Conservation (phyloP, 805 yeast species). For the Candida xiaguanensis region DNA sequence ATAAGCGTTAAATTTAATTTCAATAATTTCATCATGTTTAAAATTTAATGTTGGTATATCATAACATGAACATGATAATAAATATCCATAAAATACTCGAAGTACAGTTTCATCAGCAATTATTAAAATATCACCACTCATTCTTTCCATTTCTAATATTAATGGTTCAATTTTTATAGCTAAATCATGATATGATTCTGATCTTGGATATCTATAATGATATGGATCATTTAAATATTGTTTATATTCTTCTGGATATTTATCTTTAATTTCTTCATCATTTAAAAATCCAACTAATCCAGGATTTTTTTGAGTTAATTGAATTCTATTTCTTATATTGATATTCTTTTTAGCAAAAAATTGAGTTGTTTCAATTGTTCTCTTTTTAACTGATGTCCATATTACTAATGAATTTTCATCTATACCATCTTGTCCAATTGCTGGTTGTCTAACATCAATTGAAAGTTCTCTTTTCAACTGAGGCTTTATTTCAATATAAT, state of each 20-base stretch:
- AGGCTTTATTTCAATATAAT: conserved; percentile 15
- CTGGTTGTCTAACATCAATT: conserved; percentile 38
- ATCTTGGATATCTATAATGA: conserved; percentile 86
- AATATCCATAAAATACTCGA: conserved; percentile 86
- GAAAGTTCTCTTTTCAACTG: conserved; percentile 15
- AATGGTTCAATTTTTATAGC: conserved; percentile 94
- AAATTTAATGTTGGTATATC: conserved; percentile 82
- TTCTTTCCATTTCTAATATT: conserved; percentile 88
- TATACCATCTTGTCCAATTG: conserved; percentile 53
- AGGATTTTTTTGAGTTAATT: conserved; percentile 83
- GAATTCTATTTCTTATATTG: conserved; percentile 70
- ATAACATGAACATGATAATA: conserved; percentile 84
- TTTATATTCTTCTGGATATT: conserved; percentile 67
- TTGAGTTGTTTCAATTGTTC: conserved; percentile 78
- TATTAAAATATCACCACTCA: conserved; percentile 80
- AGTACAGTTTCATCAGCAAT: conserved; percentile 92
- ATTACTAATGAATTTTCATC: conserved; percentile 66
- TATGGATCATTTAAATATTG: conserved; percentile 76
- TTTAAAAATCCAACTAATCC: conserved; percentile 77
- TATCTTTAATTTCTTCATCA: conserved; percentile 52
- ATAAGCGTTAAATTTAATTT: conserved; percentile 84
- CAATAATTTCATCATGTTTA: conserved; percentile 79
- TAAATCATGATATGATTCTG: conserved; percentile 93
- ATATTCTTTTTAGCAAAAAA: conserved; percentile 63
- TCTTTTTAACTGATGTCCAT: conserved; percentile 91